Evolutionary conservation across 768 basidiomycete genomes (phyloP).

Genomic region (Candolleomyces aberdarensis): DNA sequence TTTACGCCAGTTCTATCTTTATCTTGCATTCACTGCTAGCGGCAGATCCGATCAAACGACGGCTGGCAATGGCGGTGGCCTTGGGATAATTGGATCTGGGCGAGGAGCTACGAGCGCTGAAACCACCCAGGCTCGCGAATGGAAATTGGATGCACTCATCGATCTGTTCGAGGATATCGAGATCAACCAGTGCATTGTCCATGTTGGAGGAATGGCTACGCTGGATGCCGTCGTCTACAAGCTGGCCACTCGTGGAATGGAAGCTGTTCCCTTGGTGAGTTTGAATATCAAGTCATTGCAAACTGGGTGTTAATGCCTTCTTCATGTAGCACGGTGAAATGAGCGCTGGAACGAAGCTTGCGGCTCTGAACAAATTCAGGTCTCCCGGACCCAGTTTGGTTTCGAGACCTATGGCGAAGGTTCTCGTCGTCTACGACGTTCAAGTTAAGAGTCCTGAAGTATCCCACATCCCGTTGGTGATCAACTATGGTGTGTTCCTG

Average conservation of each 20-base stretch:
- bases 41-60: slow-evolving; percentile 58
- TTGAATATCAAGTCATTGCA: slow-evolving; percentile 5
- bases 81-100: slow-evolving; percentile 94
- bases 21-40: slow-evolving; percentile 90
- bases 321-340: slow-evolving; percentile 81
- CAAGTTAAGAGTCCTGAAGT: slow-evolving; percentile 89
- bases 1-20: slow-evolving; percentile 93
- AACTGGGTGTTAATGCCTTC: slow-evolving; percentile 13
- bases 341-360: slow-evolving; percentile 77
- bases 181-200: slow-evolving; percentile 75
- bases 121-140: slow-evolving; percentile 83
- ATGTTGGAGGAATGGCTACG: slow-evolving; percentile 84
- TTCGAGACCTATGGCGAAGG: slow-evolving; percentile 65
- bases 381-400: slow-evolving; percentile 52
- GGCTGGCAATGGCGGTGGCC: slow-evolving; percentile 49
- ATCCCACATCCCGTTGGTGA: slow-evolving; percentile 85
- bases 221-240: slow-evolving; percentile 91
- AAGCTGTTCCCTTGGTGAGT: slow-evolving; percentile 85
- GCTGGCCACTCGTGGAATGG: slow-evolving; percentile 78
- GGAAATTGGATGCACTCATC: slow-evolving; percentile 91
- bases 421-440: slow-evolving; percentile 91
- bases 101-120: slow-evolving; percentile 77
- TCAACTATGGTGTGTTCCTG: slow-evolving; percentile 76
- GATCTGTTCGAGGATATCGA: slow-evolving; percentile 90
- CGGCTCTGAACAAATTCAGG: slow-evolving; percentile 83